A percentile compares a stretch with the other conserved stretches of the same genome.
These are phyloP conservation scores for Trypanosoma vivax DNA, from an alignment of 208 protist genomes.

Conservation along the genomic window DNA sequence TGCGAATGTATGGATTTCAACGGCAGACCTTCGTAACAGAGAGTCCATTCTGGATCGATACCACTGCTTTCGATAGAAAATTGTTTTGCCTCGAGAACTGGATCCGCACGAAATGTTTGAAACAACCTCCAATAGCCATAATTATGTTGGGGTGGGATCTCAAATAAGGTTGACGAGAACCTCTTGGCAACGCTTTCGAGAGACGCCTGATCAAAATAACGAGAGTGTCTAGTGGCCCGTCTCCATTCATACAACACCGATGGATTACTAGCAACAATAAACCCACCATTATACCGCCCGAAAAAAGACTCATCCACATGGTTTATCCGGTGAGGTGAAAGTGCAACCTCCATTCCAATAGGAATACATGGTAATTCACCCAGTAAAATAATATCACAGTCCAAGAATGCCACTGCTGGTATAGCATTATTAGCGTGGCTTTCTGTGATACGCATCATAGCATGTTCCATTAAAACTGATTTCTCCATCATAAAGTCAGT, in stretches of 20 bases:
- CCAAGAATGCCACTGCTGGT: slow-evolving; percentile 43
- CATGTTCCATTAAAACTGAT: slow-evolving; percentile 63
- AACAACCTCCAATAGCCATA: slow-evolving; percentile 84
- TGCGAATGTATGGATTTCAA: slow-evolving; percentile 75
- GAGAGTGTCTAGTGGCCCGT: slow-evolving; percentile 39
- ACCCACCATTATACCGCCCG: slow-evolving; percentile 73
- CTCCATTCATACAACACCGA: slow-evolving; percentile 54
- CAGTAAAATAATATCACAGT: slow-evolving; percentile 70
- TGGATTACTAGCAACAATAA: slow-evolving; percentile 31
- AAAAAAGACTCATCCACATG: slow-evolving; percentile 49
- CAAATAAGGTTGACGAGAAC: slow-evolving; percentile 26
- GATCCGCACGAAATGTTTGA: slow-evolving; percentile 23
- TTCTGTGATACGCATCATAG: slow-evolving; percentile 22
- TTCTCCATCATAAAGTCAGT: slow-evolving; percentile 89
- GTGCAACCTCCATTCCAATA: slow-evolving; percentile 21
- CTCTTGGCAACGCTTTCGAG: slow-evolving; percentile 46
- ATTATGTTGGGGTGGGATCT: slow-evolving; percentile 67
- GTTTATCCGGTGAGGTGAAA: slow-evolving; percentile 62
- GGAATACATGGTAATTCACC: slow-evolving; percentile 36
- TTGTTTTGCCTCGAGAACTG: slow-evolving; percentile 26
- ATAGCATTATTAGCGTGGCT: slow-evolving; percentile 2
- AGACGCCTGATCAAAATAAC: slow-evolving; percentile 74
- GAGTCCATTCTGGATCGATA: neutral
- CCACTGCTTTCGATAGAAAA: slow-evolving; percentile 39
- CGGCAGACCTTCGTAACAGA: slow-evolving; percentile 53